Evolutionary conservation across 345 rosid genomes (phyloP), one percentile per base, ranked within the genome.

Genomic region (Eucalyptus camaldulensis): DNA sequence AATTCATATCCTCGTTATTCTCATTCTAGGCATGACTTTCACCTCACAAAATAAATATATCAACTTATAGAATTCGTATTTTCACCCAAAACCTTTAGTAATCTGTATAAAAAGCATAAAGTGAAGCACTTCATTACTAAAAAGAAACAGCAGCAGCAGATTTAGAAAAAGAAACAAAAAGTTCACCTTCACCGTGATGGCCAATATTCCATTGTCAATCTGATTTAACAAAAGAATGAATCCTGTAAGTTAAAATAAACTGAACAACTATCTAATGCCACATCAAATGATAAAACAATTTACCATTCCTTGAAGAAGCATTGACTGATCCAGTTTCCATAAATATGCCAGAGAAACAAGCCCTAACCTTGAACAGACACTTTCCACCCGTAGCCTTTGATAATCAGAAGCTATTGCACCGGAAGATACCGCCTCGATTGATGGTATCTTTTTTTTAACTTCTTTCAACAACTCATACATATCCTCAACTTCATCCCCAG

Each of bases 361-460:
- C 91, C 99, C 99, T 95, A 98, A 94, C 95, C 99, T 95, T 90
- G 99, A 98, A 93, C 99, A 98, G 90, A 98, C 95, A 93, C 96
- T 95, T 92, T 98, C 99, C 88, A 98, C 99, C 47, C 99, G 95
- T 89, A 97, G 93, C 91, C 99, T 93, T 87, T 98, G 99, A 90
- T 98, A 98, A 89, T 98, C 98, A 25, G 99, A 98, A 76, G 99
- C 99, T 91, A 98, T 98, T 40, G 99, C 99, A 91, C 99, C 99
- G 43, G 99, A 98, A 72, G 96, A 96, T 85, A 97, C 98, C 29
- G 99, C 99, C 24, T 93, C 89, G 44, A 97, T 85, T 85, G 96
- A 94, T 49, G 99, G 99, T 90, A 98, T 97, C 92, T 94, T 98
- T 87, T 91, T 94, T 92, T 95, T 97, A 54, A 97, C 98, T 94